Evolutionary conservation across 177 flowering plant species (phyloP), one percentile per base, ranked within the genome.

Genomic region (Vitis hybrid): DNA sequence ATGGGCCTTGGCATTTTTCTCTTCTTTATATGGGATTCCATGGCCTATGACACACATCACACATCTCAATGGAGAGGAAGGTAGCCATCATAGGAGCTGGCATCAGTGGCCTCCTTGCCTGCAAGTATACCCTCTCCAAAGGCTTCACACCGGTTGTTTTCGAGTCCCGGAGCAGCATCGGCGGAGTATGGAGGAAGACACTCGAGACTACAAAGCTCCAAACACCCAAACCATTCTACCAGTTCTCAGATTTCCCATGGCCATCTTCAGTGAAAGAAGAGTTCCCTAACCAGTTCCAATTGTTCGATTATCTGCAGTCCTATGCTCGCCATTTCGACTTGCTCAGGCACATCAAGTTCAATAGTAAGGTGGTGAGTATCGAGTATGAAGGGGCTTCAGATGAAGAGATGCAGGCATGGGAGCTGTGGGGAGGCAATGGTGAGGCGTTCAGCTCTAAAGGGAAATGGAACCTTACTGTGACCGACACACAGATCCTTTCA

Each of bases 201-300:
- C 3, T 82, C 0, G 75, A 75, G 64, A 75, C 81, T 2, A 87
- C 91, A 0, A 71, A 71, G 73, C 90, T 88, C n/a, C 92, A 90
- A 60, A 81, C 88, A 1, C 82, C 91, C 0, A 88, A 78, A 78
- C 46, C n/a, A 2, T 3, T 66, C 3, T 90, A 82, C 60, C 81
- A 79, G 65, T 90, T 91, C 80, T 84, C 88, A 1, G 93, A 91
- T 67, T 90, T 84, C 52, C 85, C 91, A 8, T 91, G 94, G 94
- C 93, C 91, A 11, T 17, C 71, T 17, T 66, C 78, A 0, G 86
- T 85, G n/a, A 52, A 70, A 11, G 83, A 81, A 10, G 80, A 57
- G 1, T 84, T 72, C 66, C 97, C 97, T 4, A 32, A 48, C 60
- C 74, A 81, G 2, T 18, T 73, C 27, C 81, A 84, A 63, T 89